Evolutionary conservation across 106 monocot species (phyloP).

Genomic region (Posidonia australis): DNA sequence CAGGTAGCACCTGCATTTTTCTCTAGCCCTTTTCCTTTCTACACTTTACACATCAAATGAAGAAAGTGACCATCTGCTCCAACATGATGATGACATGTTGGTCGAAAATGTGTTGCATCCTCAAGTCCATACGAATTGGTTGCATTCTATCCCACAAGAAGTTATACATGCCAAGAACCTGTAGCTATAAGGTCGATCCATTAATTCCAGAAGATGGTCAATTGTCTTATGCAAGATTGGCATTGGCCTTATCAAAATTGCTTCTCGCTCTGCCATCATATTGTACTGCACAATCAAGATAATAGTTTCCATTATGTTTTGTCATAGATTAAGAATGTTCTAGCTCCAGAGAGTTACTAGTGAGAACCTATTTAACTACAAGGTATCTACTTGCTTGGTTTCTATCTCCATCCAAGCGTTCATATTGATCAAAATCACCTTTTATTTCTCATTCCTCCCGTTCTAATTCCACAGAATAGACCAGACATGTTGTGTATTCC

Average conservation of each 20-base stretch:
- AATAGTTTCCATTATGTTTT: conserved; percentile 47
- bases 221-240: conserved; percentile 83
- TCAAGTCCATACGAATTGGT: conserved; percentile 90
- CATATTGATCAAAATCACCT: conserved; percentile 92
- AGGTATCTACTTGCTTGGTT: conserved; percentile 78
- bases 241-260: conserved; percentile 79
- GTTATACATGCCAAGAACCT: conserved; percentile 76
- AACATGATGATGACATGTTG: conserved; percentile 79
- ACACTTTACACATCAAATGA: neutral
- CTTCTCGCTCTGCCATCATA: conserved; percentile 79
- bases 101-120: conserved; percentile 97
- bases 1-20: too few species aligned
- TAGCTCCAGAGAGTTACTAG: neutral
- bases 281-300: conserved; percentile 84
- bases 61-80: conserved; percentile 76
- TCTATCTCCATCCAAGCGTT: conserved; percentile 82
- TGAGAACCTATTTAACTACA: conserved; percentile 83
- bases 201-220: conserved; percentile 74
- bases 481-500: too few species aligned
- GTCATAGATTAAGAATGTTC: neutral
- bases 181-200: conserved; percentile 67
- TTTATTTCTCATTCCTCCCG: conserved; percentile 91
- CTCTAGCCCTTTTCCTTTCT: too few species aligned
- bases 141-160: conserved; percentile 99
- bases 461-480: conserved; percentile 43